phyloP scores from a whole-genome alignment of 73 alveolate species.

The Chromera velia region DNA sequence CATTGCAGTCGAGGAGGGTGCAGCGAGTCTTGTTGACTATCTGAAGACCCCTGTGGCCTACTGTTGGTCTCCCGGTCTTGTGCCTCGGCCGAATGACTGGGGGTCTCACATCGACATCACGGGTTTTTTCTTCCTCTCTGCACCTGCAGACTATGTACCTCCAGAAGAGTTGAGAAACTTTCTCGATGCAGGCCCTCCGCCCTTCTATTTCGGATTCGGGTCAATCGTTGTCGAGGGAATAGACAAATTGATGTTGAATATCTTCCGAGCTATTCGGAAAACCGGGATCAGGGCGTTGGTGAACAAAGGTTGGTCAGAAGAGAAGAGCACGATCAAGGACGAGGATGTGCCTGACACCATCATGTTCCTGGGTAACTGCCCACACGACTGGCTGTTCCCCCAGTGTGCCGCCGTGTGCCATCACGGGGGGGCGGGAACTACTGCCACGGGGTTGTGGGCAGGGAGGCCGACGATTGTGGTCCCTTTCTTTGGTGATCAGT shows the following conservation, averaged over 20 bases:
- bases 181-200: background rate
- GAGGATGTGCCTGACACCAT: background rate
- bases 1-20: no score
- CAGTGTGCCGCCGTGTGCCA: slow-evolving; percentile 3
- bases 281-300: background rate
- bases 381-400: slow-evolving; percentile 3
- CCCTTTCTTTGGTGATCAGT: background rate
- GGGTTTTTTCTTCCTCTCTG: background rate
- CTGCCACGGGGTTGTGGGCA: background rate
- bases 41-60: background rate
- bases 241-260: background rate
- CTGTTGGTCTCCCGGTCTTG: background rate
- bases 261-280: background rate
- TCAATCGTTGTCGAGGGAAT: background rate
- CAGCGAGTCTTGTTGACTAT: no score
- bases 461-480: background rate
- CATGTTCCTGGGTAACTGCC: background rate
- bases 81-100: background rate
- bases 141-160: background rate
- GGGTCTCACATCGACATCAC: background rate
- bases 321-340: background rate
- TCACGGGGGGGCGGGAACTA: background rate
- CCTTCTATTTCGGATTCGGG: background rate
- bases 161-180: background rate
- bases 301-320: background rate